Percentiles rank a stretch among this genome's conserved stretches.
Evolutionary conservation across 768 basidiomycete species (phyloP).

Genomic region (Mycena latifolia): DNA sequence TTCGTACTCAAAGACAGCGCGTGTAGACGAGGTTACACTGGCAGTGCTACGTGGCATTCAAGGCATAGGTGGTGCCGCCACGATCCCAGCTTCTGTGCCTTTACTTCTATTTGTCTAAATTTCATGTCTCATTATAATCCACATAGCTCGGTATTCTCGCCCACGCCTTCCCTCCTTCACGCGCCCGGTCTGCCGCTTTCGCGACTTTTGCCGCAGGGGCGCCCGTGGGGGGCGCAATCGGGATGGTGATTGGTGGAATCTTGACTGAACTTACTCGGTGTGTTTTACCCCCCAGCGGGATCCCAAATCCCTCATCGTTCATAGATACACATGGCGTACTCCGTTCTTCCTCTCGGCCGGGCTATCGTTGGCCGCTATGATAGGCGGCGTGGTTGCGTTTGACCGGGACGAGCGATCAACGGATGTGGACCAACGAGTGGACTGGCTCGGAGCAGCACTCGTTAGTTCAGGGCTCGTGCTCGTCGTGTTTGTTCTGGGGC

Average conservation of each 20-base stretch:
- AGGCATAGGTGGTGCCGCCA: conserved; percentile 71
- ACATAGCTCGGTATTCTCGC: conserved; percentile 74
- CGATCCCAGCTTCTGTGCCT: conserved; percentile 69
- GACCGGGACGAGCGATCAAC: conserved; percentile 56
- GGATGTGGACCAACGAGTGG: conserved; percentile 59
- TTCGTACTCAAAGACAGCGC: too few species aligned
- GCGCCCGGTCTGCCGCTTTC: conserved; percentile 71
- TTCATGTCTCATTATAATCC: not conserved
- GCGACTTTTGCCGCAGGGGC: conserved; percentile 79
- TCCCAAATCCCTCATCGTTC: not conserved
- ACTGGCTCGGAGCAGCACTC: conserved; percentile 82
- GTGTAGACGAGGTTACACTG: conserved; percentile 56
- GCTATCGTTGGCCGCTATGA: conserved; percentile 40
- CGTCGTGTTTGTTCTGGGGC: conserved; percentile 76
- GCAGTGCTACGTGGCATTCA: conserved; percentile 72
- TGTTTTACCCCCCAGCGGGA: not conserved
- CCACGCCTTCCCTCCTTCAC: conserved; percentile 64
- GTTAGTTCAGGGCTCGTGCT: conserved; percentile 73
- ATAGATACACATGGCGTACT: conserved; percentile 62
- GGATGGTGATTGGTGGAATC: conserved; percentile 68
- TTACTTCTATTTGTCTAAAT: not conserved
- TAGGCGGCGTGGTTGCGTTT: conserved; percentile 38
- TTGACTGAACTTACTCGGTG: conserved; percentile 55
- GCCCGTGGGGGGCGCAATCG: conserved; percentile 72
- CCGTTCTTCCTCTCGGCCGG: conserved; percentile 60